Base-by-base conservation (phyloP, 179 eudicot species). In the Silene noctiflora region DNA sequence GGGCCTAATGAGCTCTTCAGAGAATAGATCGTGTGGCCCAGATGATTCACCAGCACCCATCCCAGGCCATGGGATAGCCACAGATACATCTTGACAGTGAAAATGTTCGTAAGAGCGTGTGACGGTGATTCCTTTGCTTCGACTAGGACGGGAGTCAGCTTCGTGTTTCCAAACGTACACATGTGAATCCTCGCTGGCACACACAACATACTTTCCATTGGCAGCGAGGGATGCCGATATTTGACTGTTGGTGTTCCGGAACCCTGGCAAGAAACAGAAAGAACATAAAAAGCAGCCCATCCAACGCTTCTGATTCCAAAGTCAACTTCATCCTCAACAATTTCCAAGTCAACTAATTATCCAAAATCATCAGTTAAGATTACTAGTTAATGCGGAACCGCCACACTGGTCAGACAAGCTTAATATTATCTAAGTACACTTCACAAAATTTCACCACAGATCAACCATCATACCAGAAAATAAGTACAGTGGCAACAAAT, bases 11-110 rank as follows among this genome's bases (percentile, higher is more conserved):
- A 75, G 84, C 25, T 83, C 88, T 29, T 77, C 73, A 1, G 79
- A 53, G 75, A 56, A 81, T 11, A 72, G 16, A 60, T 84, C 85
- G 39, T 76, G 86, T 21, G 77, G 74, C 61, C 75, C 85, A 81
- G 78, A 89, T 0, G 75, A 60, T 56, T 85, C 53, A 46, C 53
- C 53, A 88, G 6, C 20, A n/a, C 66, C 69, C 71, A 80, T 77
- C 21, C 97, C 98, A 27, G 98, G 96, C 98, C 98, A 94, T 4
- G 98, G 97, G 78, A 92, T 82, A 42, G 98, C 96, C 68, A 88
- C 87, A 0, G 96, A 86, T 35, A 92, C 96, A 69, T 94, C 97
- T 84, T 82, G 90, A 79, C 92, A 94, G 24, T 94, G 92, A 72
- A 94, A 94, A 77, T 89, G 89, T 75, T 94, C 98, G 44, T 88